A percentile compares a stretch with the other conserved stretches of the same genome.
Evolutionary conservation across 2,329 filamentous ascomycete genomes (phyloP).

Genomic region (Pseudogymnoascus sp.): DNA sequence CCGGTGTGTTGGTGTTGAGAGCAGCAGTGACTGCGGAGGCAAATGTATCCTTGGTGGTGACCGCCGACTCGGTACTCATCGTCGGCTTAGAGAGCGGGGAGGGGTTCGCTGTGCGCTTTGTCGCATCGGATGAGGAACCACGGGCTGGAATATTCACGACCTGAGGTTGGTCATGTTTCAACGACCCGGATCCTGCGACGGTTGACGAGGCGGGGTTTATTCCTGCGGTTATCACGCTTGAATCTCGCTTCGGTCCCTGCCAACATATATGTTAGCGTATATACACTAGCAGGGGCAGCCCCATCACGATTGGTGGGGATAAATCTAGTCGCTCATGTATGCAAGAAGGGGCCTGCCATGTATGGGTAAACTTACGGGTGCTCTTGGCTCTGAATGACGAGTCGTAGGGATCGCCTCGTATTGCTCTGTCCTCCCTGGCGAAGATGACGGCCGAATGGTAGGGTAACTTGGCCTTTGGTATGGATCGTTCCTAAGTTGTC

Average conservation of each 20-base stretch:
- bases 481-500: conserved; percentile 24
- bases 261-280: conserved; percentile 18
- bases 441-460: conserved; percentile 20
- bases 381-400: conserved; percentile 18
- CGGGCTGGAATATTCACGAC: conserved; percentile 52
- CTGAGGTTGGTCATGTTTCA: conserved; percentile 47
- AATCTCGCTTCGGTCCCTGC: conserved; percentile 53
- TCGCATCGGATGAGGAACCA: conserved; percentile 51
- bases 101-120: conserved; percentile 58
- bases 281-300: conserved; percentile 1
- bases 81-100: conserved; percentile 68
- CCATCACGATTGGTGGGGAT: conserved; percentile 9
- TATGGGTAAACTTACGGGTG: conserved; percentile 50
- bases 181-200: conserved; percentile 31
- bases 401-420: neutral
- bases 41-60: conserved; percentile 36
- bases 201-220: conserved; percentile 36
- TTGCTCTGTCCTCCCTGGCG: conserved; percentile 10
- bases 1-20: conserved; percentile 25
- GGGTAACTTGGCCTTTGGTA: conserved; percentile 29
- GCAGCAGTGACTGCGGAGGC: conserved; percentile 29
- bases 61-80: conserved; percentile 47
- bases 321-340: conserved; percentile 4
- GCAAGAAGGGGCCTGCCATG: conserved; percentile 1
- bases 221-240: conserved; percentile 34